Evolutionary conservation across 1,284 basidiomycete species (phyloP), one percentile per base, ranked within the genome.

Genomic region (Ganoderma boninense): DNA sequence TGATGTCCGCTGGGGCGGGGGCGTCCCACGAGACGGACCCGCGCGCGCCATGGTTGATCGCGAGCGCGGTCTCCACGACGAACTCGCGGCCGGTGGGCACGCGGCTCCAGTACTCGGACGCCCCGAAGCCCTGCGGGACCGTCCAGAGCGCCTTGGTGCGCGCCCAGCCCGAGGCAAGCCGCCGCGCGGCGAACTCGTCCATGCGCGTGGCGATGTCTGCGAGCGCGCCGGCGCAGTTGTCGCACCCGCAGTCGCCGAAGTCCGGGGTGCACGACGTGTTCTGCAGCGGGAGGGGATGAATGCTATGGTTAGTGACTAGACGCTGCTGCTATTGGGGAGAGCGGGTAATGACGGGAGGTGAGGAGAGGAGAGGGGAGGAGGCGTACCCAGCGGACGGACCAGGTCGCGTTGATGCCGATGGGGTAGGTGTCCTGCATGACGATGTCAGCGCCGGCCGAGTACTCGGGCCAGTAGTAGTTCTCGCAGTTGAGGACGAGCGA

Each of bases 401-500:
- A 90, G 0, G 88, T 91, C 35, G 89, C 87, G 70, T 94, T 93
- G 78, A 90, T 92, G 16, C 87, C 89, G 69, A 94, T 84, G 79
- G 87, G 88, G 70, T 88, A 89, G 18, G 81, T 81, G 66, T 89
- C 88, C 71, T 87, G 86, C 83, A 89, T 82, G 65, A 89, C 79
- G 60, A 95, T 85, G 72, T 94, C 91, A 14, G 89, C 82, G 1
- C 91, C 92, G 0, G 82, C 78, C 0, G 86, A 82, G 73, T 92
- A 92, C 32, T 83, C 84, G 54, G 83, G 82, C 82, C 90, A 94
- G 73, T 86, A 85, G 77, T 89, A 94, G 79, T 94, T 84, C 75
- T 92, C 74, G 82, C 93, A 94, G 76, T 94, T 94, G 63, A 94
- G 84, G 6, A 92, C 91, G 0, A 94, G 83, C 0, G 91, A 92